These are phyloP conservation scores for Alternaria atra DNA, from an alignment of 2,329 filamentous ascomycete species.

Conservation along the genomic window DNA sequence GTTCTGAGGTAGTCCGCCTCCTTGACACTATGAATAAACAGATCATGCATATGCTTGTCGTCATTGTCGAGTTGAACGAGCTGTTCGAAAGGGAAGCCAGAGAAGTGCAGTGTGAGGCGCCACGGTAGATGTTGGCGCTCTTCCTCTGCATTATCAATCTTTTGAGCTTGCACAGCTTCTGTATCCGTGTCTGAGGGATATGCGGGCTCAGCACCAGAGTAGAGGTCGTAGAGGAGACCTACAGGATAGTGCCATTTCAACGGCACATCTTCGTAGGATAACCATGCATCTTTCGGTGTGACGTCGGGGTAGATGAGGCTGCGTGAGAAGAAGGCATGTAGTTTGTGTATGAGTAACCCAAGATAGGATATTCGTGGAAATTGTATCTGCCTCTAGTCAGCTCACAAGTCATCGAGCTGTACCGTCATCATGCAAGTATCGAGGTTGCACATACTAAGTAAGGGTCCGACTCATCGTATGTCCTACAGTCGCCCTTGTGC, in stretches of 20 bases:
- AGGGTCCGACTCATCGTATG: conserved; percentile 67
- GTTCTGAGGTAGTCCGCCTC: conserved; percentile 89
- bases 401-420: conserved; percentile 6
- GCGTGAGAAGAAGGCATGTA: conserved; percentile 69
- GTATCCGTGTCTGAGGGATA: conserved; percentile 27
- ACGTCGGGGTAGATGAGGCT: conserved; percentile 67
- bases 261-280: conserved; percentile 73
- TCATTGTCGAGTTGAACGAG: conserved; percentile 65
- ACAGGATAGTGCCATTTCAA: conserved; percentile 77
- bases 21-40: conserved; percentile 75
- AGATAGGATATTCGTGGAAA: conserved; percentile 74
- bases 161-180: conserved; percentile 19
- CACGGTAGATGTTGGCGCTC: conserved; percentile 61
- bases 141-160: conserved; percentile 28
- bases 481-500: conserved; percentile 67
- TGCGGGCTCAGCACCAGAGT: conserved; percentile 65
- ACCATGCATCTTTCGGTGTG: conserved; percentile 65
- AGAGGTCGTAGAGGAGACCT: conserved; percentile 74
- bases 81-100: conserved; percentile 65
- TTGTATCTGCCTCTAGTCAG: conserved; percentile 58
- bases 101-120: conserved; percentile 70
- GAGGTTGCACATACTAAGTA: conserved; percentile 61
- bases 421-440: not conserved
- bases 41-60: conserved; percentile 67
- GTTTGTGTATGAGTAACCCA: conserved; percentile 68